A percentile compares a stretch with the other conserved stretches of the same genome.
These are phyloP conservation scores for Cinnamomum micranthum DNA, from an alignment of 164 flowering plant species.

Conservation along the genomic window DNA sequence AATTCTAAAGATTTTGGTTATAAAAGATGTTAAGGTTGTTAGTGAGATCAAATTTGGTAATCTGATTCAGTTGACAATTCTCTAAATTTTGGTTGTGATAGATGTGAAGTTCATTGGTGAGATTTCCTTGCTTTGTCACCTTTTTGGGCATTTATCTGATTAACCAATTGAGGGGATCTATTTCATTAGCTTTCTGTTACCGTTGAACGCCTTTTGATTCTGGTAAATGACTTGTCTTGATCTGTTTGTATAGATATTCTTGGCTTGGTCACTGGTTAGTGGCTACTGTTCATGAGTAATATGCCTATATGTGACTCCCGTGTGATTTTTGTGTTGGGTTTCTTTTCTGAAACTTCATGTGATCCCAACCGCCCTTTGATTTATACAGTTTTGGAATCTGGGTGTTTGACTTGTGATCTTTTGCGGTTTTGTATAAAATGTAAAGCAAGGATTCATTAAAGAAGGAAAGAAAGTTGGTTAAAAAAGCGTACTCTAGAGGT, in stretches of 20 bases:
- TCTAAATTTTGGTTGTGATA: not conserved
- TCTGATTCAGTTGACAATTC: not conserved
- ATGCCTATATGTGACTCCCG: slow-evolving; percentile 9
- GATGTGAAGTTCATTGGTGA: not conserved
- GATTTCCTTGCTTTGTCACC: not conserved
- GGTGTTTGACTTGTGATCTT: slow-evolving; percentile 3
- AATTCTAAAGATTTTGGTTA: not conserved
- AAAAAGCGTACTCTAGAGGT: not conserved
- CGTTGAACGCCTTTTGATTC: not conserved
- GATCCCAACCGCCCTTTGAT: slow-evolving; percentile 24
- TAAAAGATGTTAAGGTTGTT: not conserved
- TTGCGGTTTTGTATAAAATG: not conserved
- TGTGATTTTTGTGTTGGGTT: slow-evolving; percentile 23
- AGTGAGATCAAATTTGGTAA: too few relatives aligned
- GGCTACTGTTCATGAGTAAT: slow-evolving; percentile 8
- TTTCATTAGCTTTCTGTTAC: not conserved
- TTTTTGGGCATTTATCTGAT: too few relatives aligned
- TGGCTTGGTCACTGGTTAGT: too few relatives aligned
- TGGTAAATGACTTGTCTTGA: not conserved
- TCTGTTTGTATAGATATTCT: not conserved
- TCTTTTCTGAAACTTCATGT: slow-evolving; percentile 41
- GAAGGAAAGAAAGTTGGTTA: not conserved
- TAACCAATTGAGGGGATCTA: too few relatives aligned
- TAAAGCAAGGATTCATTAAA: not conserved
- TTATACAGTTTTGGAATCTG: not conserved